Evolutionary conservation across 2,329 filamentous ascomycete species (phyloP), one percentile per base, ranked within the genome.

Genomic region (Fusarium tricinctum): DNA sequence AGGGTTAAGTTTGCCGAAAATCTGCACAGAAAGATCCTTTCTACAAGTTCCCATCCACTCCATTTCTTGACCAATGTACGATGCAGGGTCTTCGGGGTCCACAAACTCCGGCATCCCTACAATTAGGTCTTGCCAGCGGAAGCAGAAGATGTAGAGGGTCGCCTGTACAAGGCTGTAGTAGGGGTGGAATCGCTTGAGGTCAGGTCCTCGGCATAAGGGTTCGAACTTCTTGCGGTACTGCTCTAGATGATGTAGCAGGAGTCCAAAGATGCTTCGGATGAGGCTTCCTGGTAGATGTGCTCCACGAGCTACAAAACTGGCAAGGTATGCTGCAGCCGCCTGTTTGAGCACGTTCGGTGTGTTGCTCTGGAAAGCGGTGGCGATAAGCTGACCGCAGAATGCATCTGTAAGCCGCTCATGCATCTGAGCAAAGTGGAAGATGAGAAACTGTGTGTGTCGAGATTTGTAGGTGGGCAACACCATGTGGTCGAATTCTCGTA

Each of bases 101-200:
- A 87, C 86, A 63, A 80, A 83, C 62, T 89, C 85, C 2, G 87
- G 83, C 5, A 86, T 86, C 3, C 87, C 85, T 20, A 87, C 83
- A 57, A 93, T 91, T 46, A 99, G 84, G 75, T 98, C 95, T 64
- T 93, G 91, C 96, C 96, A 99, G 56, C 96, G 90, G 84, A 99
- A 99, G 83, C 96, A 99, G 76, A 97, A 97, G 61, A 97, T 95
- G 81, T 97, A 97, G 23, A 97, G 86, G 4, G 97, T 84, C 2
- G 94, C 94, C 78, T 97, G 94, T n/a, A 92, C 89, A 47, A 94
- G 89, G 19, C 92, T 90, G 78, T 97, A 97, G 80, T 97, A 97
- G 15, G 91, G 88, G 47, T 90, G 89, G 76, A 95, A 97, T 46
- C 91, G 90, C 66, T 91, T 89, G 58, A 97, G 86, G 77, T 99